These are phyloP conservation scores for Serendipita indica DNA, from an alignment of 768 basidiomycete genomes.

Conservation along the genomic window DNA sequence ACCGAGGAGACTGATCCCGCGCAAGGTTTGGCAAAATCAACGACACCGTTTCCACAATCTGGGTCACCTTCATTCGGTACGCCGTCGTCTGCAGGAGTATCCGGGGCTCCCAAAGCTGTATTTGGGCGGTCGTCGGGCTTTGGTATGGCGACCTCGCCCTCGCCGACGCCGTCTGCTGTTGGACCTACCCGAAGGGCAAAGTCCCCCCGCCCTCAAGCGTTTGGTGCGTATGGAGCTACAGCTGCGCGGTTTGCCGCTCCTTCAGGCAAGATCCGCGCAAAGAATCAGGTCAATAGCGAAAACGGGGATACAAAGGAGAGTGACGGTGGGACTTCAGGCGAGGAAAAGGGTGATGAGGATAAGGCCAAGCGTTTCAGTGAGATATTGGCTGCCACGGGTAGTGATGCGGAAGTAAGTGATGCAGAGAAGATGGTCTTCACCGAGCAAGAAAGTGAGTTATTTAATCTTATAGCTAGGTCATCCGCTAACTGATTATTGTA, in stretches of 20 bases:
- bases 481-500: not conserved
- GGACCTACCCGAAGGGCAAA: conserved; percentile 6
- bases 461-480: not conserved
- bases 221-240: conserved; percentile 5
- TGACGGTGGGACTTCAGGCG: not conserved
- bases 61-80: not conserved
- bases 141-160: conserved; percentile 4
- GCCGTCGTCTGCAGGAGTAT: not conserved
- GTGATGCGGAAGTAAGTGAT: not conserved
- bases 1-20: not conserved
- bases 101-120: not conserved
- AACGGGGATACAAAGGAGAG: not conserved
- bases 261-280: not conserved
- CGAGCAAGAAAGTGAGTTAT: conserved; percentile 3
- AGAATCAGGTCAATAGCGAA: not conserved
- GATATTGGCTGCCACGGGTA: not conserved
- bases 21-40: not conserved
- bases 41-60: conserved; percentile 1
- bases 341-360: conserved; percentile 1
- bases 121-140: conserved; percentile 5
- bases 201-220: conserved; percentile 2
- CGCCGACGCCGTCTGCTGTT: not conserved
- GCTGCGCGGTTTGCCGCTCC: not conserved
- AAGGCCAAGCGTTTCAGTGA: not conserved
- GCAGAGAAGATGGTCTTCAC: conserved; percentile 6